Base-by-base conservation (phyloP, 2,329 filamentous ascomycete species). In the Fusarium decemcellulare region DNA sequence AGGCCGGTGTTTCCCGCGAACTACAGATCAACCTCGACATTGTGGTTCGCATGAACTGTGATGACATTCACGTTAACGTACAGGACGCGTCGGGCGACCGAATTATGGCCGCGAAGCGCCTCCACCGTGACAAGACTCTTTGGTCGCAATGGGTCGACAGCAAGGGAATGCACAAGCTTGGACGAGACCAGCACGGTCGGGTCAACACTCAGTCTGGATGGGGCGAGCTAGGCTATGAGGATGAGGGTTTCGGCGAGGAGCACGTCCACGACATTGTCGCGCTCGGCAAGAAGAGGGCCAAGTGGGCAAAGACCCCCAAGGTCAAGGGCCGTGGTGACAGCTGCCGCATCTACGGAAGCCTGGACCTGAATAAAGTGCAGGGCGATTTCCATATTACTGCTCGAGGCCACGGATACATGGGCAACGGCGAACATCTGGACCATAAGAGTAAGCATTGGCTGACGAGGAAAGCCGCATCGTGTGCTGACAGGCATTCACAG, bases 301-400 rank as follows among this genome's bases (percentile, higher is more conserved):
- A 91, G 77, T 91, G 90, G 83, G 86, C 88, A 37, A 95, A 92
- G 86, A 96, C 94, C 3, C 95, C 94, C 2, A 86, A 83, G 63
- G 76, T 96, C 16, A 86, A 86, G 77, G 82, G 83, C 5, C 73
- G 76, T 23, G 81, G 86, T 15, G 93, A 97, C 79, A 92, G 92
- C 67, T 99, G 96, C 80, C 90, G 96, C 50, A 90, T 99, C 68
- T 99, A 90, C 79, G 96, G 96, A 36, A 97, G 90, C 74, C 80
- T 99, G 79, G 92, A 97, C 72, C 88, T 97, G 72, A 99, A 99
- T 81, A 97, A 97, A 83, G 96, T 99, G 46, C 95, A 98, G 81
- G 96, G 95, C 5, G 95, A 99, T 80, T 98, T 99, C 78, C 96
- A 99, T 79, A 96, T 99, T 76, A 99, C 96, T 2, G 96, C 96